Evolutionary conservation across 306 rosid genomes (phyloP), one percentile per base, ranked within the genome.

Genomic region (Fagus sylvatica): DNA sequence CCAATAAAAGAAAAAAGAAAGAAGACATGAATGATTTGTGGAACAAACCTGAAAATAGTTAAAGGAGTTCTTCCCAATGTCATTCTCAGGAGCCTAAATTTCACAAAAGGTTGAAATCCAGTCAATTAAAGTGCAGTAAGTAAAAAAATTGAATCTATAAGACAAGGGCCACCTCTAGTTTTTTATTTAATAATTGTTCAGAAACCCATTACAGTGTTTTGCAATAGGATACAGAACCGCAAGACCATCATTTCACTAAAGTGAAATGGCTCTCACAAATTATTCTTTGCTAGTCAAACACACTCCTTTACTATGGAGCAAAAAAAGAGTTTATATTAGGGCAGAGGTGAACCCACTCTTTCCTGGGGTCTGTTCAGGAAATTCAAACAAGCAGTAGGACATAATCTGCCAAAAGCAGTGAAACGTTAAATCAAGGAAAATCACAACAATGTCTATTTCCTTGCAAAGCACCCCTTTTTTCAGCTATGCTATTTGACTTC

Each of bases 21-120:
- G 51, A 65, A 62, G 12, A 8, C 5, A n/a, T 4, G 30, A 41
- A 42, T 49, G 40, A 77, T 60, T 34, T 43, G 48, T 19, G 41
- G 39, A 76, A 85, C 95, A 59, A 78, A 95, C 98, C 99, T 95
- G 99, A 76, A 87, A 88, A 80, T 93, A 95, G 68, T 95, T 95
- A 74, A 74, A 95, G 46, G 99, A 95, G 85, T 77, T 95, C 93
- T 91, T 95, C 75, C 99, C 99, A 48, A 95, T 88, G 81, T 95
- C 99, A 79, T 95, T 95, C 53, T 93, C 99, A 17, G 98, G 91
- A 33, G 94, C 90, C 98, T 92, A 76, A 39, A 48, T 77, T 70
- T 83, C 66, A 22, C 80, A 86, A 42, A 78, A 76, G 57, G 4
- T 65, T 54, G 61, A 83, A 36, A 59, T 48, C 15, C 17, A 32